phyloP scores from a whole-genome alignment of 2,329 filamentous ascomycete species.

The Pseudogymnoascus sp. region DNA sequence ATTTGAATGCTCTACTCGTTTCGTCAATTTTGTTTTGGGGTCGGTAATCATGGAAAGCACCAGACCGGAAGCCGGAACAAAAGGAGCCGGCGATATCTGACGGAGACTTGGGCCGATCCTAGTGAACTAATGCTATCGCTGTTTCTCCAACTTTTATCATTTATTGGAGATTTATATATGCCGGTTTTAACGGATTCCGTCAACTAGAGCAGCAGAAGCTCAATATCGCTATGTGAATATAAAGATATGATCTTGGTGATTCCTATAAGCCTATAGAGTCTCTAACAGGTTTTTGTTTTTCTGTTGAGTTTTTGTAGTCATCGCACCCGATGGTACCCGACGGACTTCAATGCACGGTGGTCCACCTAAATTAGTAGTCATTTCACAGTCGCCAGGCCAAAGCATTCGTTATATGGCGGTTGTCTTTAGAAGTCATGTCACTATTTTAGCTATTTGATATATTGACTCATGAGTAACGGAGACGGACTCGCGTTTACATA shows the following conservation, averaged over 20 bases:
- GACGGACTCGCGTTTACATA: neutral
- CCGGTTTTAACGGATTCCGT: neutral
- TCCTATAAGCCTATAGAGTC: neutral
- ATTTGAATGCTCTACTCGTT: neutral
- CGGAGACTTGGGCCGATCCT: neutral
- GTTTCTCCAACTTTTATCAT: slow-evolving; percentile 2
- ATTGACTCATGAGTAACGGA: neutral
- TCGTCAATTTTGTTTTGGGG: slow-evolving; percentile 7
- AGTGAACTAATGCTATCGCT: neutral
- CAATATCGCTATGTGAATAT: neutral
- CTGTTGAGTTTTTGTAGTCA: neutral
- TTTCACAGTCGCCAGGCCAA: neutral
- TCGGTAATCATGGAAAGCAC: slow-evolving; percentile 1
- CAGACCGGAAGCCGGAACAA: slow-evolving; percentile 7
- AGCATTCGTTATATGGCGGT: neutral
- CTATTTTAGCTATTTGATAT: neutral
- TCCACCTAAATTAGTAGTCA: neutral
- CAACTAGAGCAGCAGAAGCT: neutral
- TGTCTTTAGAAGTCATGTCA: neutral
- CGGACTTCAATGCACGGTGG: slow-evolving; percentile 4
- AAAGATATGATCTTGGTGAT: neutral
- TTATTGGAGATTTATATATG: slow-evolving; percentile 6
- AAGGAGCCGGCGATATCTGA: neutral
- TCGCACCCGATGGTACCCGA: neutral
- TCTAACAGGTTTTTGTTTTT: slow-evolving; percentile 7